Evolutionary conservation across 345 rosid species (phyloP).

Genomic region (Citrus inodora): DNA sequence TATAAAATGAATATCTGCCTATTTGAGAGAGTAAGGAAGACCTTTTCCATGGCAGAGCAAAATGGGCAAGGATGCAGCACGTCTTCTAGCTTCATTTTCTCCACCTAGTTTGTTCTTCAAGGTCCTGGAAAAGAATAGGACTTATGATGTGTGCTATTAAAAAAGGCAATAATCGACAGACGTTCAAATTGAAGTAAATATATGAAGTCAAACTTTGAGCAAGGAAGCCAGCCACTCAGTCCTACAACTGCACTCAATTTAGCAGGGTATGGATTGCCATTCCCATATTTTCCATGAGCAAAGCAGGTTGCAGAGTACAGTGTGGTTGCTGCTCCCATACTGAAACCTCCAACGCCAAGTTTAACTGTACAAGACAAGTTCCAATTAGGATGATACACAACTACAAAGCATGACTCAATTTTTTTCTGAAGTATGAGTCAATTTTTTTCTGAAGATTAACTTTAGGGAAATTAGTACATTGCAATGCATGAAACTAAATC

Average conservation of each 20-base stretch:
- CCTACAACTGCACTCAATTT: slow-evolving; percentile 77
- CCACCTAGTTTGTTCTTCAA: slow-evolving; percentile 51
- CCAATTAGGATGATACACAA: slow-evolving; percentile 6
- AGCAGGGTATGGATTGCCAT: slow-evolving; percentile 69
- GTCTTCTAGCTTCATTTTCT: slow-evolving; percentile 49
- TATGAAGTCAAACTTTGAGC: slow-evolving; percentile 63
- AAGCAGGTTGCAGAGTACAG: slow-evolving; percentile 84
- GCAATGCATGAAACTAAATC: neutral
- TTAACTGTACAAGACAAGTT: slow-evolving; percentile 54
- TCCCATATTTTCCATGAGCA: slow-evolving; percentile 60
- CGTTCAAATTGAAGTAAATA: slow-evolving; percentile 8
- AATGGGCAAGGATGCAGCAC: slow-evolving; percentile 77
- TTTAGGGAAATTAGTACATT: neutral
- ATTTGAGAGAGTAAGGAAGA: slow-evolving; percentile 22
- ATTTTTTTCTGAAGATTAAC: neutral
- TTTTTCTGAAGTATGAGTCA: neutral
- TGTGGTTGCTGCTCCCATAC: slow-evolving; percentile 97
- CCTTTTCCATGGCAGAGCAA: slow-evolving; percentile 88
- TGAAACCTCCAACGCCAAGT: slow-evolving; percentile 96
- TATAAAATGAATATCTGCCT: too few relatives aligned
- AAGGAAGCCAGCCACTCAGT: slow-evolving; percentile 99
- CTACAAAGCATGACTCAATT: neutral
- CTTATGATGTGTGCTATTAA: neutral
- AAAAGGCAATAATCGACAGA: neutral
- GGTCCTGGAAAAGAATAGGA: slow-evolving; percentile 43